These are phyloP conservation scores for Alternaria gaisen DNA, from an alignment of 2,329 filamentous ascomycete species.

Conservation along the genomic window DNA sequence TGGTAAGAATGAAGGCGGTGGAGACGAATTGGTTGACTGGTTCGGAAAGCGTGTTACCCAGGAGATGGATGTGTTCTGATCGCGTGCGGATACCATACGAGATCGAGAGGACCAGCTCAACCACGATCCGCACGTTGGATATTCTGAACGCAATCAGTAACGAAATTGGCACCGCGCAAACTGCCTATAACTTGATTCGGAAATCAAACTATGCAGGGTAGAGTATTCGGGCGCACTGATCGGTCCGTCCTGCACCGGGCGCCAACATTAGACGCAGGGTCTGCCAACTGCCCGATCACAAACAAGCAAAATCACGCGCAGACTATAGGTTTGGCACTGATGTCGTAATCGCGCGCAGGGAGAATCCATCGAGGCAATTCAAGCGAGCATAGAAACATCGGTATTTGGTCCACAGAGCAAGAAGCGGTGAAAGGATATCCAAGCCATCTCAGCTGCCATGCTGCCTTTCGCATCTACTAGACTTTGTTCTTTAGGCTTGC, in stretches of 20 bases:
- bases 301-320: background rate
- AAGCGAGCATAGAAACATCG: background rate
- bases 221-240: slow-evolving; percentile 20
- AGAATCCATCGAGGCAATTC: background rate
- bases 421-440: background rate
- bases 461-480: background rate
- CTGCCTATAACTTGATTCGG: background rate
- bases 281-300: background rate
- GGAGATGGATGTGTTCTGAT: slow-evolving; percentile 76
- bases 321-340: background rate
- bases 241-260: slow-evolving; percentile 21
- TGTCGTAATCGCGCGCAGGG: background rate
- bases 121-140: background rate
- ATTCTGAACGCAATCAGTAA: background rate
- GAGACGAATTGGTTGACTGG: slow-evolving; percentile 79
- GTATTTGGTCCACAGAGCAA: background rate
- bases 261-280: slow-evolving; percentile 11
- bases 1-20: slow-evolving; percentile 55
- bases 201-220: slow-evolving; percentile 12
- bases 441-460: background rate
- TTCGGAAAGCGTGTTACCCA: slow-evolving; percentile 77
- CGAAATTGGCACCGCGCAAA: background rate
- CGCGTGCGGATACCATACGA: background rate
- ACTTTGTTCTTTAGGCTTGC: background rate
- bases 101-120: background rate